Percentiles rank a stretch among this genome's conserved stretches.
Evolutionary conservation across 305 asterid genomes (phyloP).

Genomic region (Stenogyne calaminthoides): DNA sequence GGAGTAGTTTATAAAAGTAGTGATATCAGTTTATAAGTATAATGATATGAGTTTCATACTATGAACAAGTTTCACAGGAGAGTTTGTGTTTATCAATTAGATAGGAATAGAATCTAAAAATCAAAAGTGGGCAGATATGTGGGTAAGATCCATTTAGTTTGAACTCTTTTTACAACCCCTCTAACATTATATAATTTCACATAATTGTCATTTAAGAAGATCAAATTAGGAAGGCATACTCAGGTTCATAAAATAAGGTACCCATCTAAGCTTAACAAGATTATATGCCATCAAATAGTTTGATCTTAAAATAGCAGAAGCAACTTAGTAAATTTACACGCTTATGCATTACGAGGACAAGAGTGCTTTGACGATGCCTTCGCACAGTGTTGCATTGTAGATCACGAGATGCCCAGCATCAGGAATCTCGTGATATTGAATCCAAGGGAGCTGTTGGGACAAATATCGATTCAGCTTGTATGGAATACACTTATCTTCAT

Average conservation of each 20-base stretch:
- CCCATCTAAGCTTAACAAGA: neutral
- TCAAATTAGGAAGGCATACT: too few species aligned
- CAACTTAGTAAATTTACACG: neutral
- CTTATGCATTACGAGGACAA: slow-evolving; percentile 24
- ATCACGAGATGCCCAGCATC: slow-evolving; percentile 67
- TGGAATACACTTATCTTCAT: slow-evolving; percentile 58
- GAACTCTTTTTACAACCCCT: too few species aligned
- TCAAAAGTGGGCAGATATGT: too few species aligned
- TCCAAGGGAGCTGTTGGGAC: slow-evolving; percentile 66
- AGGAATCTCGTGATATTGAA: slow-evolving; percentile 73
- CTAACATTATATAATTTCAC: too few species aligned
- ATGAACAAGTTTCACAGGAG: too few species aligned
- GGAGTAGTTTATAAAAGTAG: too few species aligned
- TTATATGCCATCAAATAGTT: neutral
- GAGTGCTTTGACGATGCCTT: slow-evolving; percentile 57
- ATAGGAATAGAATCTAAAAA: too few species aligned
- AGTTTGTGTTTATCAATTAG: too few species aligned
- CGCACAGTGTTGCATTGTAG: slow-evolving; percentile 47
- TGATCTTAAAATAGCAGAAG: neutral
- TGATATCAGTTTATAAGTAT: too few species aligned
- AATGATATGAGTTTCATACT: too few species aligned
- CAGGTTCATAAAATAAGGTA: neutral
- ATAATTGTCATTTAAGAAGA: too few species aligned
- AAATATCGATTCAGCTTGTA: slow-evolving; percentile 48
- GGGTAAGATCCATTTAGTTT: too few species aligned